phyloP scores from a whole-genome alignment of 2,329 filamentous ascomycete genomes.

The Aspergillus pseudonomiae region DNA sequence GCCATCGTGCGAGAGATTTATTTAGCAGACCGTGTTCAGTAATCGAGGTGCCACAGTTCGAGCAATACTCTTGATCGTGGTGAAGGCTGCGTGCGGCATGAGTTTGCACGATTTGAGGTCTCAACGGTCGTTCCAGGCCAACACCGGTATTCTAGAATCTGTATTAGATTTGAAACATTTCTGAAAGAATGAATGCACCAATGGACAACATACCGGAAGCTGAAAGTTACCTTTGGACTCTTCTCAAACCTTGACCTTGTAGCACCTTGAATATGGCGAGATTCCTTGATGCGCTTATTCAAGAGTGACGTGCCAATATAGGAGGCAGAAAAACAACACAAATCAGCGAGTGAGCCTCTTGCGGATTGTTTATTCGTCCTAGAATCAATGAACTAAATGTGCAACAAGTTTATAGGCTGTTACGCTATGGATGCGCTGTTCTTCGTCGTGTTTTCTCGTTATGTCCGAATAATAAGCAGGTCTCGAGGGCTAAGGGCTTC shows the following conservation, averaged over 20 bases:
- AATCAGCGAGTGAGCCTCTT: not conserved
- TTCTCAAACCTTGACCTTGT: not conserved
- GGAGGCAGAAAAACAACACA: not conserved
- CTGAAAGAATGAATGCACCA: not conserved
- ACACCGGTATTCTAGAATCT: not conserved
- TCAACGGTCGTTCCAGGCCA: not conserved
- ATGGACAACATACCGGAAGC: not conserved
- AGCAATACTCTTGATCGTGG: not conserved
- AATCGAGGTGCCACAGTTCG: not conserved
- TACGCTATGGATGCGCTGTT: not conserved
- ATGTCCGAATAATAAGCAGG: not conserved
- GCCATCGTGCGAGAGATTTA: not conserved
- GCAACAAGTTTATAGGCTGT: not conserved
- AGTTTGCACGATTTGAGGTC: not conserved
- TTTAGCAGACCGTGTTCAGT: not conserved
- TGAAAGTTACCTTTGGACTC: not conserved
- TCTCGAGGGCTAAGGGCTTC: not conserved
- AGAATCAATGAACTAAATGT: not conserved
- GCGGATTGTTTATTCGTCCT: not conserved
- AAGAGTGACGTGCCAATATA: not conserved
- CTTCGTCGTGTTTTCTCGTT: not conserved
- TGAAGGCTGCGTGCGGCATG: not conserved
- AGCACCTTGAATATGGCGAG: not conserved
- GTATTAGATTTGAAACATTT: not conserved
- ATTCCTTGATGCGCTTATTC: not conserved